These are phyloP conservation scores for Agaricus sinodeliciosus DNA, from an alignment of 768 basidiomycete genomes.

Conservation along the genomic window DNA sequence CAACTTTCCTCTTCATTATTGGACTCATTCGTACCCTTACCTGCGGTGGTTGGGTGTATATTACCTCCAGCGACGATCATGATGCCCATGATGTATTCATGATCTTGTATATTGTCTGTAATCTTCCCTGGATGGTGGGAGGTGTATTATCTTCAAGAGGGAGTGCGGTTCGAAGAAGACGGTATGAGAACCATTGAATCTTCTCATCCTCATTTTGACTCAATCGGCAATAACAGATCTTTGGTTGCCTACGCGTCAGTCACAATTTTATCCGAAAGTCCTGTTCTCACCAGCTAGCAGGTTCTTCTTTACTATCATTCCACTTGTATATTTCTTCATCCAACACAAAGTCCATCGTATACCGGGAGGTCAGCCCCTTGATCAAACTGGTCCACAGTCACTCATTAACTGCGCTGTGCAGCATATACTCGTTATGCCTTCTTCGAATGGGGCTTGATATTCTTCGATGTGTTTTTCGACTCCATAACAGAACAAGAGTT, in stretches of 20 bases:
- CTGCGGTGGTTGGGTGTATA: conserved; percentile 91
- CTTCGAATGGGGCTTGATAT: conserved; percentile 82
- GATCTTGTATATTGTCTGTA: conserved; percentile 80
- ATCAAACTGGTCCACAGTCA: background rate
- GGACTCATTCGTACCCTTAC: conserved; percentile 71
- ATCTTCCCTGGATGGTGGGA: conserved; percentile 86
- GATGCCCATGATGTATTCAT: conserved; percentile 83
- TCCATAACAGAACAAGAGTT: conserved; percentile 61
- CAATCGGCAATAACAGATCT: conserved; percentile 32
- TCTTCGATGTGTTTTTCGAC: conserved; percentile 69
- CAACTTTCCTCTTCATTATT: conserved; percentile 46
- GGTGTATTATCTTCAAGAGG: conserved; percentile 52
- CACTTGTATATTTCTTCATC: conserved; percentile 79
- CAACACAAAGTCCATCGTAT: conserved; percentile 77
- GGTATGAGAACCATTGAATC: conserved; percentile 31
- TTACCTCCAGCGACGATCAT: conserved; percentile 81
- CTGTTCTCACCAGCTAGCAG: conserved; percentile 25
- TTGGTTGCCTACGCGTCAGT: conserved; percentile 46
- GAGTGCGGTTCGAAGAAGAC: conserved; percentile 35
- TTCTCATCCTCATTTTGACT: background rate
- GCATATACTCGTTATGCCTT: conserved; percentile 85
- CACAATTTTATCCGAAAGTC: background rate
- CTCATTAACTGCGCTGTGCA: conserved; percentile 19
- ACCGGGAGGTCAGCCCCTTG: conserved; percentile 57
- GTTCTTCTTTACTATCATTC: conserved; percentile 65